Percentiles rank a stretch among this genome's conserved stretches.
Conservation (phyloP, 78 protist species). For the Cyanophora paradoxa region DNA sequence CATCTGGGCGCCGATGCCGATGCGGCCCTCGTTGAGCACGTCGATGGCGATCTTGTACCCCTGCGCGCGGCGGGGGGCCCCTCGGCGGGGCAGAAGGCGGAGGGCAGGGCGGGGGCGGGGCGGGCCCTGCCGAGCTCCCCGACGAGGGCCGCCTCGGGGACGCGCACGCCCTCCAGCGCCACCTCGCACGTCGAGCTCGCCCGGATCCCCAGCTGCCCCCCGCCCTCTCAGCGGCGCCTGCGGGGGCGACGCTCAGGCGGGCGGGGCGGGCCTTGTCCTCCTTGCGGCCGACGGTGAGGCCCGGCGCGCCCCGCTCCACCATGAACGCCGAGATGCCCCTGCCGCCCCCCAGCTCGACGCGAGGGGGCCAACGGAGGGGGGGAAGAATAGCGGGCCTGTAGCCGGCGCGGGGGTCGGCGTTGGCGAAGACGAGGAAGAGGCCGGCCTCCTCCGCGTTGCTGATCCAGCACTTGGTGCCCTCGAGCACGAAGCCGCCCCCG, state of each 20-base stretch:
- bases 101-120: slow-evolving; percentile 21
- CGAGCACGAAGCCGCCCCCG: slow-evolving; percentile 60
- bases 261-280: slow-evolving; percentile 66
- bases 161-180: slow-evolving; percentile 59
- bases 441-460: slow-evolving; percentile 84
- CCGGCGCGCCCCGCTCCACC: slow-evolving; percentile 61
- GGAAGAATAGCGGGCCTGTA: neutral
- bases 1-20: slow-evolving; percentile 92
- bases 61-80: too few species aligned
- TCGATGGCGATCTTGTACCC: slow-evolving; percentile 93
- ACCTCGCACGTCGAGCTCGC: slow-evolving; percentile 84
- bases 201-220: slow-evolving; percentile 75
- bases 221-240: neutral
- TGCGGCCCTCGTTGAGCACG: slow-evolving; percentile 87
- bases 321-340: slow-evolving; percentile 92
- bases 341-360: too few species aligned
- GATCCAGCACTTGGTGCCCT: slow-evolving; percentile 88
- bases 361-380: too few species aligned
- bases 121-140: slow-evolving; percentile 55
- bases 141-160: slow-evolving; percentile 12
- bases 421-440: slow-evolving; percentile 83
- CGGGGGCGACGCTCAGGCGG: neutral
- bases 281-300: slow-evolving; percentile 75
- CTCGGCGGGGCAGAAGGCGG: too few species aligned
- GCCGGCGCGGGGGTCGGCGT: slow-evolving; percentile 55